Evolutionary conservation across 441 rosid genomes (phyloP).

Genomic region (Pelargonium myrrhifolium): DNA sequence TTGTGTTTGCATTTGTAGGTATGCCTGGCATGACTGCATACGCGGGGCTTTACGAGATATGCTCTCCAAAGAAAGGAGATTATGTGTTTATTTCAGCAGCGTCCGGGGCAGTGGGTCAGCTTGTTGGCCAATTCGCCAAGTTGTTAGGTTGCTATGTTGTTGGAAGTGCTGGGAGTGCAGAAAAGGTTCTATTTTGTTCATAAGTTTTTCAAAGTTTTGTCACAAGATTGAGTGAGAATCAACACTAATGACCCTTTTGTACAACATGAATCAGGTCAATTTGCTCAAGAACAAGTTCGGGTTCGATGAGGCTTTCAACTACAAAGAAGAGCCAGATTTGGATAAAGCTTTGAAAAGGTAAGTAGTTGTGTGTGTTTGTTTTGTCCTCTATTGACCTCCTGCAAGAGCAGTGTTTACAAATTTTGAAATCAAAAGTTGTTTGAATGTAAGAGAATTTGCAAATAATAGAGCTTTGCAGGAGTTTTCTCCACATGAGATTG

Average conservation of each 20-base stretch:
- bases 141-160: conserved; percentile 48
- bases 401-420: too few species aligned
- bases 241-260: too few species aligned
- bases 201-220: neutral
- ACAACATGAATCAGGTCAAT: conserved; percentile 27
- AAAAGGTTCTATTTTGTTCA: conserved; percentile 26
- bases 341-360: conserved; percentile 40
- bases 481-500: too few species aligned
- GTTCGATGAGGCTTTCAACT: conserved; percentile 42
- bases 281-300: conserved; percentile 38
- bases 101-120: conserved; percentile 47
- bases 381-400: too few species aligned
- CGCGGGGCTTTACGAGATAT: conserved; percentile 34
- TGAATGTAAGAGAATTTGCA: too few species aligned
- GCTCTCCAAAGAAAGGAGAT: conserved; percentile 40
- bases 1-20: conserved; percentile 19
- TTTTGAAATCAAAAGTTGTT: too few species aligned
- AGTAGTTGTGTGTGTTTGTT: conserved; percentile 5
- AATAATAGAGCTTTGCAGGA: too few species aligned
- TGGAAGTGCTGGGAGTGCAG: conserved; percentile 45
- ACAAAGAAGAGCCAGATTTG: conserved; percentile 38
- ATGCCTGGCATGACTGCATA: conserved; percentile 49
- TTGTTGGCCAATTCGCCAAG: conserved; percentile 55
- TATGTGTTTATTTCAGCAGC: conserved; percentile 39
- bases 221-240: neutral